These are phyloP conservation scores for Leptographium flavum DNA, from an alignment of 2,329 filamentous ascomycete species.

Conservation along the genomic window DNA sequence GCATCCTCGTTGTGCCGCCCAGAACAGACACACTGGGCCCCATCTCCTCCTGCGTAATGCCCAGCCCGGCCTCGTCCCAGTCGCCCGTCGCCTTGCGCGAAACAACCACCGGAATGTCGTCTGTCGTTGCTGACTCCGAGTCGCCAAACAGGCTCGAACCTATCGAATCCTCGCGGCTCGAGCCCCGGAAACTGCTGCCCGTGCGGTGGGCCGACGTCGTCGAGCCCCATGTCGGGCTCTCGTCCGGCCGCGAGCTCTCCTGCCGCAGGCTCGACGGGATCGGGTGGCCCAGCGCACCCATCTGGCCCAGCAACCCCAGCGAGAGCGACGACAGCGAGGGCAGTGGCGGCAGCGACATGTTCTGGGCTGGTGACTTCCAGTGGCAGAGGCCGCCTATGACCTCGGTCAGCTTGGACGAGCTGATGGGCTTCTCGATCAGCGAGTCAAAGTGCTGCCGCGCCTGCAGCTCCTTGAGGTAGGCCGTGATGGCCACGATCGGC, in stretches of 20 bases:
- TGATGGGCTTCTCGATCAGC: slow-evolving; percentile 92
- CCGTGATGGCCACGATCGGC: slow-evolving; percentile 90
- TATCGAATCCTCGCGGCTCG: slow-evolving; percentile 78
- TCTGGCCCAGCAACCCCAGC: too few species aligned
- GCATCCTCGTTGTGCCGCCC: slow-evolving; percentile 15
- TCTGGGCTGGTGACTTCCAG: slow-evolving; percentile 64
- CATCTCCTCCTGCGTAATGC: slow-evolving; percentile 54
- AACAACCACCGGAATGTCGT: slow-evolving; percentile 63
- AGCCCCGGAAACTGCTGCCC: slow-evolving; percentile 64
- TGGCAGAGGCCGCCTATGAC: slow-evolving; percentile 78
- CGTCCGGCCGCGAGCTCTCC: slow-evolving; percentile 49
- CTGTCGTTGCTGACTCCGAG: slow-evolving; percentile 60
- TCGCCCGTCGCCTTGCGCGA: slow-evolving; percentile 61
- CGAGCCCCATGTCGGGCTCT: slow-evolving; percentile 73
- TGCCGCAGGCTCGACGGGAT: slow-evolving; percentile 52
- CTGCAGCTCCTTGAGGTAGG: slow-evolving; percentile 93
- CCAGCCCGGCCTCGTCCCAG: slow-evolving; percentile 66
- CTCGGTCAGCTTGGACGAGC: slow-evolving; percentile 78
- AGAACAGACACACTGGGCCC: slow-evolving; percentile 17
- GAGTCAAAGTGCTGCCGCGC: slow-evolving; percentile 93
- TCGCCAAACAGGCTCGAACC: slow-evolving; percentile 82
- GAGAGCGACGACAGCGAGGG: slow-evolving; percentile 26
- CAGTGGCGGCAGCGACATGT: slow-evolving; percentile 24
- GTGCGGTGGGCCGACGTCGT: slow-evolving; percentile 54
- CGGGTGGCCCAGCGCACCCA: slow-evolving; percentile 41